Evolutionary conservation across 1,139 yeast species (phyloP).

Genomic region (Nakaseomyces delphensis): DNA sequence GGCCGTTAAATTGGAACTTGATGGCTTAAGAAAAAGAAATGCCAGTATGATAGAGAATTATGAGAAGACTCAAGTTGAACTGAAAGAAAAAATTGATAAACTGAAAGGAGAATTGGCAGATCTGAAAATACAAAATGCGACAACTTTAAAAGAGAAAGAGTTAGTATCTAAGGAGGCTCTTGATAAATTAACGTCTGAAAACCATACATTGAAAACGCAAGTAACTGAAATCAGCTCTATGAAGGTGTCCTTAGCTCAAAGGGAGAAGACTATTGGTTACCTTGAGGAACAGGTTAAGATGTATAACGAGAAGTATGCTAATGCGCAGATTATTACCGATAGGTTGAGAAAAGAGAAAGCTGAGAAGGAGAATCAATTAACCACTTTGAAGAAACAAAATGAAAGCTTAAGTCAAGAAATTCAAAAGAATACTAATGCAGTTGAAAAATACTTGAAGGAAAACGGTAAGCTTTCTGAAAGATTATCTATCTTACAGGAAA

Average conservation of each 20-base stretch:
- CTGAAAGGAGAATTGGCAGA: constrained; percentile 9
- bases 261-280: constrained; percentile 44
- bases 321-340: constrained; percentile 19
- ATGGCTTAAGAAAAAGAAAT: constrained; percentile 16
- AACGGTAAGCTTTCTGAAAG: constrained; percentile 46
- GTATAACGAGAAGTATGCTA: constrained; percentile 28
- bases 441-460: constrained; percentile 42
- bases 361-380: constrained; percentile 25
- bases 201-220: constrained; percentile 28
- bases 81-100: constrained; percentile 15
- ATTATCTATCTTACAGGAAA: constrained; percentile 43
- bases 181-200: constrained; percentile 36
- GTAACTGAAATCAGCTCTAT: constrained; percentile 18
- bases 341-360: constrained; percentile 23
- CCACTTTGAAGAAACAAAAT: constrained; percentile 33
- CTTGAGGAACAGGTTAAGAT: constrained; percentile 38
- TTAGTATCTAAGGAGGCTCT: constrained; percentile 29
- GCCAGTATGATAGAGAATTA: constrained; percentile 22
- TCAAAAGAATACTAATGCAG: constrained; percentile 38
- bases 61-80: constrained; percentile 29
- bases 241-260: constrained; percentile 31
- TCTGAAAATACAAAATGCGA: constrained; percentile 1
- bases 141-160: constrained; percentile 22
- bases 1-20: constrained; percentile 15
- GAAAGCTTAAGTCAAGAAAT: constrained; percentile 36